A percentile compares a stretch with the other conserved stretches of the same genome.
Conservation (phyloP, 2,329 filamentous ascomycete genomes). For the Penicillium sp. region DNA sequence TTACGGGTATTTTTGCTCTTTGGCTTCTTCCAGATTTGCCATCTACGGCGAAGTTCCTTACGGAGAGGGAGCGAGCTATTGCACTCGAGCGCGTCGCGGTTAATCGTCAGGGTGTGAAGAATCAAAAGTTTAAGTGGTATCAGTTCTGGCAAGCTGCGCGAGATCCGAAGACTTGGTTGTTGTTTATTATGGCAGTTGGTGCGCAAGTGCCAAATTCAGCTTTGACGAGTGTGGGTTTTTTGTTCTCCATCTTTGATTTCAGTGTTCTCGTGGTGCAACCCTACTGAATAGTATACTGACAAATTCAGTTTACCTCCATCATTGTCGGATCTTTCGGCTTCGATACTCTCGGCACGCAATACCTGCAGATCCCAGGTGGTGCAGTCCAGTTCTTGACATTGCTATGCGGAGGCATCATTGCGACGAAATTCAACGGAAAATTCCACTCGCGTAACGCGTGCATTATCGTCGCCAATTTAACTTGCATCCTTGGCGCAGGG, state of each 20-base stretch:
- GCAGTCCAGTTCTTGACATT: conserved; percentile 62
- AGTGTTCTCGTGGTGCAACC: too few relatives aligned
- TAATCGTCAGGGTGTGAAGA: conserved; percentile 61
- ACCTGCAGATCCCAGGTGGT: conserved; percentile 64
- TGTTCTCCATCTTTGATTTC: neutral
- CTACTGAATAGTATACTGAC: neutral
- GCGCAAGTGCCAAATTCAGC: conserved; percentile 63
- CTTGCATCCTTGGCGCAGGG: conserved; percentile 59
- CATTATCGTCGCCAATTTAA: conserved; percentile 60
- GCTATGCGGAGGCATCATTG: conserved; percentile 56
- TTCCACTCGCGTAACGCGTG: conserved; percentile 58
- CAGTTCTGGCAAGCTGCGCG: conserved; percentile 53
- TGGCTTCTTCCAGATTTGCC: conserved; percentile 51
- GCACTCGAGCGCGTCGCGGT: conserved; percentile 57
- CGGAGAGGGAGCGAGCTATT: conserved; percentile 56
- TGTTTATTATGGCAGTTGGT: conserved; percentile 58
- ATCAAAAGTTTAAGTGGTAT: conserved; percentile 52
- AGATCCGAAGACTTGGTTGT: conserved; percentile 64
- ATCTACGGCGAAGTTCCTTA: conserved; percentile 50
- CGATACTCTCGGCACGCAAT: conserved; percentile 57
- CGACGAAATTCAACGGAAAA: conserved; percentile 49
- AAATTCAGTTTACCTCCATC: conserved; percentile 49
- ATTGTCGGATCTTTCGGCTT: conserved; percentile 55
- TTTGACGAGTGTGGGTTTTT: conserved; percentile 49
- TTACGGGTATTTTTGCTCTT: conserved; percentile 42